phyloP scores from a whole-genome alignment of 352 stramenopile genomes.

The Pythium aristosporum region DNA sequence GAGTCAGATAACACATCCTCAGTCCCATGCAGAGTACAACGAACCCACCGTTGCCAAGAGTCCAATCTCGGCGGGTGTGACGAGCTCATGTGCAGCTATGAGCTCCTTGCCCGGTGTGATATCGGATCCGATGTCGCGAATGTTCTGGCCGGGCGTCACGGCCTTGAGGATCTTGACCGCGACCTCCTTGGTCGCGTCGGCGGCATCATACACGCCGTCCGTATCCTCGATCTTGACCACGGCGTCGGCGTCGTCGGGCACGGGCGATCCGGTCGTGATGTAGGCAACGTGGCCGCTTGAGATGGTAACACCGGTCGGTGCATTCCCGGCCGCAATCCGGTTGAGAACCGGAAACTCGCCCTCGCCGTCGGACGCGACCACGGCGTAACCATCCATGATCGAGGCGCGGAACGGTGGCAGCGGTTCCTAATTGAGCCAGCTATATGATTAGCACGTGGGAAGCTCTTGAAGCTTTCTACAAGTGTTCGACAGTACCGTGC shows the following conservation, averaged over 20 bases:
- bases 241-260: constrained; percentile 89
- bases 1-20: constrained; percentile 6
- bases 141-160: constrained; percentile 59
- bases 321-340: constrained; percentile 67
- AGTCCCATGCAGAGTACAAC: neutral
- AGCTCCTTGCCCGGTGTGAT: constrained; percentile 80
- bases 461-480: too few relatives aligned
- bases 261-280: constrained; percentile 94
- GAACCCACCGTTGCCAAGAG: constrained; percentile 86
- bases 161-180: constrained; percentile 65
- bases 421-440: constrained; percentile 74
- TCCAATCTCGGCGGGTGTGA: constrained; percentile 90
- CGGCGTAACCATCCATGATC: constrained; percentile 98
- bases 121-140: constrained; percentile 92
- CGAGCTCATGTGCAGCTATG: constrained; percentile 60
- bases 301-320: constrained; percentile 41
- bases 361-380: constrained; percentile 81
- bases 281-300: constrained; percentile 72
- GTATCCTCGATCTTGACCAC: constrained; percentile 96
- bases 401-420: constrained; percentile 94
- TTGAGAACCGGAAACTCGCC: constrained; percentile 72
- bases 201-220: constrained; percentile 40
- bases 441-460: too few relatives aligned
- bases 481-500: constrained; percentile 31
- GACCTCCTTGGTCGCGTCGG: constrained; percentile 33